These are phyloP conservation scores for Plasmodium inui DNA, from an alignment of 169 alveolate species.

Conservation along the genomic window DNA sequence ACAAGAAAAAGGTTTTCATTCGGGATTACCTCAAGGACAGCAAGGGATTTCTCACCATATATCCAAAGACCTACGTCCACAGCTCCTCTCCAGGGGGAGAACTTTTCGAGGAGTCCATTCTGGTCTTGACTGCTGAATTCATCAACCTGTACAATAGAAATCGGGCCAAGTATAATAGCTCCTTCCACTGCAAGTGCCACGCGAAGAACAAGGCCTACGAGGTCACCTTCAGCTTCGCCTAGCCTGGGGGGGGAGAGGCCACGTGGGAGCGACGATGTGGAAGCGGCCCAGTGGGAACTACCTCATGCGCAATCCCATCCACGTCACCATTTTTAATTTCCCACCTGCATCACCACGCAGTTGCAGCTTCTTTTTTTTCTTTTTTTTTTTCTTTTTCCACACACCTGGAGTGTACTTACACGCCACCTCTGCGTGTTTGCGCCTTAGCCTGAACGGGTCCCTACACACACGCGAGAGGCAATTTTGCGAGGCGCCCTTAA, in stretches of 20 bases:
- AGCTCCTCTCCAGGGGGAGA: not conserved
- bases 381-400: not conserved
- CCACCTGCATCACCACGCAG: not conserved
- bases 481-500: not conserved
- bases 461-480: not conserved
- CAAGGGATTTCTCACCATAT: constrained; percentile 35
- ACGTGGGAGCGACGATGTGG: not conserved
- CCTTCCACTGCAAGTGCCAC: constrained; percentile 40
- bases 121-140: not conserved
- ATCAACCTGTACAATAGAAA: not conserved
- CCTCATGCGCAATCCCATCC: not conserved
- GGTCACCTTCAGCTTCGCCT: not conserved
- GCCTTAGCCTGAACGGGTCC: not conserved
- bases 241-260: not conserved
- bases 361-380: not conserved
- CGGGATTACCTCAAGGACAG: constrained; percentile 38
- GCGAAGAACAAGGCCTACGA: not conserved
- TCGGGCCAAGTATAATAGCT: not conserved
- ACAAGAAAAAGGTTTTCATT: constrained; percentile 29
- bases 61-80: constrained; percentile 28
- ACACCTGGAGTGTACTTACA: not conserved
- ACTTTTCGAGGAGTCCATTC: constrained; percentile 26
- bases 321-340: not conserved
- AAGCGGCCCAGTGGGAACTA: no score
- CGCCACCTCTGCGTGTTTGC: not conserved